These are phyloP conservation scores for Rubia balearica DNA, from an alignment of 305 asterid species.

Conservation along the genomic window DNA sequence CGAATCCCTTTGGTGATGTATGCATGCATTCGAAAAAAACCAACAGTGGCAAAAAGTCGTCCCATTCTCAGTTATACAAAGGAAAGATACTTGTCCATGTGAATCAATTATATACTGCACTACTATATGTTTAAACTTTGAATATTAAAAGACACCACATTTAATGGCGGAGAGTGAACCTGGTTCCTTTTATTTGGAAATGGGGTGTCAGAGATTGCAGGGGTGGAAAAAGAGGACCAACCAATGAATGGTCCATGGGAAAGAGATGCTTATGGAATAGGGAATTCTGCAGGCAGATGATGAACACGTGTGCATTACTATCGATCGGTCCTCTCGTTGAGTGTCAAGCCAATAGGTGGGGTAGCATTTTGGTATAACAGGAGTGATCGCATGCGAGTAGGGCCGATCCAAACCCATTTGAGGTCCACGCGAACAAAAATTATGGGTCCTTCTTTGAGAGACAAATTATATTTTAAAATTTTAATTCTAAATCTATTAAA, in stretches of 20 bases:
- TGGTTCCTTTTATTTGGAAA: neutral
- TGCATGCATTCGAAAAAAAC: neutral
- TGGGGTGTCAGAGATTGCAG: no score
- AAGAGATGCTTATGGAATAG: neutral
- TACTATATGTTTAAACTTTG: no score
- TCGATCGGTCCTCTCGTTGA: constrained; percentile 40
- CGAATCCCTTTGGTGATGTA: no score
- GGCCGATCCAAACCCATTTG: no score
- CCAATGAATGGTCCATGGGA: constrained; percentile 14
- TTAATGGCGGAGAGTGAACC: no score
- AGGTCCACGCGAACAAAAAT: no score
- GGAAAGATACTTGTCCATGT: neutral
- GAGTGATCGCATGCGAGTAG: neutral
- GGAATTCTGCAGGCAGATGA: constrained; percentile 7
- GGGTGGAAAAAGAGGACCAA: neutral
- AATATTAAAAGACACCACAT: no score
- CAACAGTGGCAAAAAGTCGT: neutral
- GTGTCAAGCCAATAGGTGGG: constrained; percentile 31
- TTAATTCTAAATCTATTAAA: no score
- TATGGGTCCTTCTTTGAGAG: no score
- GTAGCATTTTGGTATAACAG: constrained; percentile 17
- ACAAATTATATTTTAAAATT: no score
- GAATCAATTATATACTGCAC: no score
- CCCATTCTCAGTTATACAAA: neutral
- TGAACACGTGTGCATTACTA: constrained; percentile 23